phyloP scores from a whole-genome alignment of 2,329 filamentous ascomycete genomes.

The Mycosphaerella arachidis region DNA sequence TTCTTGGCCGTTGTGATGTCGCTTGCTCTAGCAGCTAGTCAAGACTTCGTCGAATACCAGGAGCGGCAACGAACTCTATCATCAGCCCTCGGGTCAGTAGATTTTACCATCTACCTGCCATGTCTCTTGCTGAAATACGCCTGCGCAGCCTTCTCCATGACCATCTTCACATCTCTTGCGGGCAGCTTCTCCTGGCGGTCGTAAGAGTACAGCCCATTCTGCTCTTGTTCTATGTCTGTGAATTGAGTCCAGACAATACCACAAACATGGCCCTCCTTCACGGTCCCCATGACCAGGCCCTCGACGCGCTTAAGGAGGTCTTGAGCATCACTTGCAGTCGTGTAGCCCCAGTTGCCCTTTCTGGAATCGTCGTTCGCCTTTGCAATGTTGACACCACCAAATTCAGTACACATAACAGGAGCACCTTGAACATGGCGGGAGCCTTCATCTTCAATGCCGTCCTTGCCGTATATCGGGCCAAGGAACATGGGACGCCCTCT shows the following conservation, averaged over 20 bases:
- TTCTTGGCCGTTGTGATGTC: no score
- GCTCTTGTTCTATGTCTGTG: conserved; percentile 61
- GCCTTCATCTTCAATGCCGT: conserved; percentile 41
- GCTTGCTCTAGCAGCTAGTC: no score
- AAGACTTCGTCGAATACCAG: no score
- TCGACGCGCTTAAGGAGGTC: conserved; percentile 58
- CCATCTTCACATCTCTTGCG: conserved; percentile 51
- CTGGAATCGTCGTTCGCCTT: conserved; percentile 36
- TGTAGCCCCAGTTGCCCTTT: conserved; percentile 62
- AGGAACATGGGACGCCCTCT: conserved; percentile 54
- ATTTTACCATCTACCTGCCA: not conserved
- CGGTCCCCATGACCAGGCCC: conserved; percentile 55
- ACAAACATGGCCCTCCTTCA: conserved; percentile 53
- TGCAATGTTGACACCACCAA: conserved; percentile 64
- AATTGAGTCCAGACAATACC: conserved; percentile 65
- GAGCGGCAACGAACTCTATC: no score
- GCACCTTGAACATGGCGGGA: conserved; percentile 51
- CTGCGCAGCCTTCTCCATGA: conserved; percentile 52
- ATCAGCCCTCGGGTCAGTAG: not conserved
- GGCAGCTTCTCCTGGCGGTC: conserved; percentile 59
- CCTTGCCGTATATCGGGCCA: conserved; percentile 38
- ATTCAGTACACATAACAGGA: conserved; percentile 63
- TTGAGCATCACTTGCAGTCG: conserved; percentile 56
- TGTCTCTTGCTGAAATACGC: conserved; percentile 38
- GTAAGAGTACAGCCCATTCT: conserved; percentile 62